Evolutionary conservation across 257 asterid genomes (phyloP).

Genomic region (Avicennia marina): DNA sequence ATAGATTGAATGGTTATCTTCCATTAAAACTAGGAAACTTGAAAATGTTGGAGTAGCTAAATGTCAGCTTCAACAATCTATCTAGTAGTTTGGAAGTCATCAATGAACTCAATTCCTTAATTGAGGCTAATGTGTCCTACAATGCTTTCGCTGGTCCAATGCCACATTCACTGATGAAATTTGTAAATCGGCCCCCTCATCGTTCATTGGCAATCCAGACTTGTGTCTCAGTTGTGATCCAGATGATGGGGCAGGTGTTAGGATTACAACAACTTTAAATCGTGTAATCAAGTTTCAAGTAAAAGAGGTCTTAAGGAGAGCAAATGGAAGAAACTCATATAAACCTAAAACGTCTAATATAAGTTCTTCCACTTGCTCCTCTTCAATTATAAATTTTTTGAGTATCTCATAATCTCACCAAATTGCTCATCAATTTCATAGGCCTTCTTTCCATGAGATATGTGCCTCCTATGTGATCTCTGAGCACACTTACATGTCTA

Average conservation of each 20-base stretch:
- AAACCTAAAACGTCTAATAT: no score
- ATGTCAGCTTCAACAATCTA: conserved; percentile 54
- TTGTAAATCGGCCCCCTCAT: conserved; percentile 44
- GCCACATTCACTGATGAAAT: conserved; percentile 34
- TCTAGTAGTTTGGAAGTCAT: conserved; percentile 53
- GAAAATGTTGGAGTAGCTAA: conserved; percentile 56
- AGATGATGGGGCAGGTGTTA: conserved; percentile 28
- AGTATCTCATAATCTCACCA: no score
- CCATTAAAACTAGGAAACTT: conserved; percentile 57
- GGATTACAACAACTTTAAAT: conserved; percentile 23
- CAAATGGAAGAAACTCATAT: no score
- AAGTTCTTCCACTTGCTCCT: no score
- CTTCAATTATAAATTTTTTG: no score
- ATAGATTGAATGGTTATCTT: conserved; percentile 42
- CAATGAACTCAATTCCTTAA: conserved; percentile 42
- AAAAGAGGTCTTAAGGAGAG: conserved; percentile 28
- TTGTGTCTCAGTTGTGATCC: conserved; percentile 50
- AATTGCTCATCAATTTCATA: no score
- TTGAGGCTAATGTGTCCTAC: conserved; percentile 47
- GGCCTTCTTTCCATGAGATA: no score
- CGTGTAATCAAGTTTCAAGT: conserved; percentile 33
- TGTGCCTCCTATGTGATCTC: no score
- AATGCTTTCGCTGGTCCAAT: conserved; percentile 58
- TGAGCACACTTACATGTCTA: no score
- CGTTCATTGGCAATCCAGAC: conserved; percentile 48